A percentile compares a stretch with the other conserved stretches of the same genome.
These are phyloP conservation scores for Fusarium nelsonii DNA, from an alignment of 2,329 filamentous ascomycete species.

Conservation along the genomic window DNA sequence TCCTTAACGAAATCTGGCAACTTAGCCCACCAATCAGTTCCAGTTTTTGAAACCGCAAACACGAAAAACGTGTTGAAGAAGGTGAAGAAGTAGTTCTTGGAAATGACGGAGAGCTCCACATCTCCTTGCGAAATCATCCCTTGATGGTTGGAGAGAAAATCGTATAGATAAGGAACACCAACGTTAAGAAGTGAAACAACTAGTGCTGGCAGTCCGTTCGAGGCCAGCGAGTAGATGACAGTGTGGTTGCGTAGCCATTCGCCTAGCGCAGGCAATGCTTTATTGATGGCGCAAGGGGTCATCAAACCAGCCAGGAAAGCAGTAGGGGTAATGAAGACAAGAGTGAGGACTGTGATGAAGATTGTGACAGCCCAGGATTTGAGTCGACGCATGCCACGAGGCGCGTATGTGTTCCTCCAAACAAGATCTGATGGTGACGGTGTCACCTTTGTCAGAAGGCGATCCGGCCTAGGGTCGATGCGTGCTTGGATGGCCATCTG, in stretches of 20 bases:
- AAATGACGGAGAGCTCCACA: slow-evolving; percentile 92
- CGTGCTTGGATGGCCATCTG: slow-evolving; percentile 98
- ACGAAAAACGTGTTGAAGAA: slow-evolving; percentile 99
- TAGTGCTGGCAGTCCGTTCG: slow-evolving; percentile 87
- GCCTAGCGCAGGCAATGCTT: slow-evolving; percentile 77
- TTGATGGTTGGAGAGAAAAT: slow-evolving; percentile 89
- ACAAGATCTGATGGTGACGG: slow-evolving; percentile 93
- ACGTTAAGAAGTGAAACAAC: slow-evolving; percentile 89
- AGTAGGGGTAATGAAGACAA: slow-evolving; percentile 90
- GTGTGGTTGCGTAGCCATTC: slow-evolving; percentile 75
- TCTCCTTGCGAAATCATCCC: slow-evolving; percentile 96
- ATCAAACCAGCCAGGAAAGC: slow-evolving; percentile 82
- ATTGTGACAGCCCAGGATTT: slow-evolving; percentile 87
- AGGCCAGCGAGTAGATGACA: slow-evolving; percentile 80
- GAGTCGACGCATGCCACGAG: slow-evolving; percentile 77
- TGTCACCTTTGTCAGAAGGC: slow-evolving; percentile 85
- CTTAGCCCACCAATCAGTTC: slow-evolving; percentile 78
- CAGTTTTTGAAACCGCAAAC: slow-evolving; percentile 89
- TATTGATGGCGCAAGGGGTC: slow-evolving; percentile 82
- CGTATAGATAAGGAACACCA: slow-evolving; percentile 92
- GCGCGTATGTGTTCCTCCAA: slow-evolving; percentile 92
- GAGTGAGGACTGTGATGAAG: slow-evolving; percentile 83
- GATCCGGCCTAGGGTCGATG: slow-evolving; percentile 88
- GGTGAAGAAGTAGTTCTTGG: slow-evolving; percentile 99
- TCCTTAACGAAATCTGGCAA: slow-evolving; percentile 82